Conservation (phyloP, 495 filamentous ascomycete species). For the Podospora tetraspora region DNA sequence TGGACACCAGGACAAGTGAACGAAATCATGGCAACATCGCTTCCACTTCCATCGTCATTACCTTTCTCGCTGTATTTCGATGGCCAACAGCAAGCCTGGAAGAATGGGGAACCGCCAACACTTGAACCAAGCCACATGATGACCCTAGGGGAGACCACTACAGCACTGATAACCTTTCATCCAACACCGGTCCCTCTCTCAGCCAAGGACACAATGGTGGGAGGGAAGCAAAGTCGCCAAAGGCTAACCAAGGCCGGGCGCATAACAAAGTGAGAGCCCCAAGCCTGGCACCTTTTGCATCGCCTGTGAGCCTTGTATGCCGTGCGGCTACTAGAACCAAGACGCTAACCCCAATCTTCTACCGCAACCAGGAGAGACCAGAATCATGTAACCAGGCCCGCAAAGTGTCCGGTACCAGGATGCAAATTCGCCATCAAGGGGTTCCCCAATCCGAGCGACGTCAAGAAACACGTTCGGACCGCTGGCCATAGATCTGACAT, state of each 20-base stretch:
- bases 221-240: neutral
- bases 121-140: neutral
- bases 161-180: neutral
- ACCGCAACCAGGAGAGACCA: neutral
- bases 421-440: neutral
- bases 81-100: neutral
- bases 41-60: neutral
- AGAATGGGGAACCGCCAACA: too few species aligned
- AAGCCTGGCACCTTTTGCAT: neutral
- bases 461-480: neutral
- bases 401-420: neutral
- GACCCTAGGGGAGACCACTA: neutral
- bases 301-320: neutral
- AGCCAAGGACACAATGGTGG: neutral
- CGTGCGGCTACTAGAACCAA: neutral
- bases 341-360: neutral
- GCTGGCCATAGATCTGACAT: neutral
- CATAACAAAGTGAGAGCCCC: neutral
- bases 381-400: neutral
- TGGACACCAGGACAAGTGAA: neutral
- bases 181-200: neutral
- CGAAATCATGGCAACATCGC: neutral
- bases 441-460: neutral
- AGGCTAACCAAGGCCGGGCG: neutral
- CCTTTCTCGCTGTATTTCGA: neutral